These are phyloP conservation scores for Anethum foeniculum DNA, from an alignment of 140 eudicot species.

Conservation along the genomic window DNA sequence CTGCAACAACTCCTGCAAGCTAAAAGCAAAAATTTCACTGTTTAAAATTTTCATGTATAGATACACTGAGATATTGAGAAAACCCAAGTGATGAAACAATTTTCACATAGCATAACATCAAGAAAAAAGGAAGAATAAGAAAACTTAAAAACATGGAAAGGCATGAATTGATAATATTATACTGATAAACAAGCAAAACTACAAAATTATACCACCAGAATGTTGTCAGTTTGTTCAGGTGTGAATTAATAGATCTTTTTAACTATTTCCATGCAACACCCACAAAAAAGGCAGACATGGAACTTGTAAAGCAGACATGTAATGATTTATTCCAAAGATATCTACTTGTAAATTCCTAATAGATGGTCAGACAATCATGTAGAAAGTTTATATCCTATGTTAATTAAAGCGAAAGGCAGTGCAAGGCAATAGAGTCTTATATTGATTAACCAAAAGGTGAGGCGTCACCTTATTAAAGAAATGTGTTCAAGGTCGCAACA, in stretches of 20 bases:
- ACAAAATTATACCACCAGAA: not conserved
- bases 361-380: not conserved
- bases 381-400: no score
- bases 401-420: not conserved
- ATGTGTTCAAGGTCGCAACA: not conserved
- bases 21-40: conserved; percentile 24
- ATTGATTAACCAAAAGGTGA: not conserved
- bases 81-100: not conserved
- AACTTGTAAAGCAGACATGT: not conserved
- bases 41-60: not conserved
- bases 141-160: not conserved
- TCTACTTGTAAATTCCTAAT: not conserved
- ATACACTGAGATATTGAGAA: not conserved
- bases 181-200: not conserved
- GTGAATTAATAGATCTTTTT: not conserved
- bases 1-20: conserved; percentile 99
- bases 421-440: not conserved
- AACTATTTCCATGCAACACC: not conserved
- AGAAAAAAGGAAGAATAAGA: not conserved
- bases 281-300: no score
- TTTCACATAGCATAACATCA: not conserved
- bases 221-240: not conserved
- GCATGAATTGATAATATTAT: not conserved
- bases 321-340: not conserved
- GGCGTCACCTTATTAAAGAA: not conserved